Conservation (phyloP, 2,329 filamentous ascomycete species). For the Claviceps sp. region DNA sequence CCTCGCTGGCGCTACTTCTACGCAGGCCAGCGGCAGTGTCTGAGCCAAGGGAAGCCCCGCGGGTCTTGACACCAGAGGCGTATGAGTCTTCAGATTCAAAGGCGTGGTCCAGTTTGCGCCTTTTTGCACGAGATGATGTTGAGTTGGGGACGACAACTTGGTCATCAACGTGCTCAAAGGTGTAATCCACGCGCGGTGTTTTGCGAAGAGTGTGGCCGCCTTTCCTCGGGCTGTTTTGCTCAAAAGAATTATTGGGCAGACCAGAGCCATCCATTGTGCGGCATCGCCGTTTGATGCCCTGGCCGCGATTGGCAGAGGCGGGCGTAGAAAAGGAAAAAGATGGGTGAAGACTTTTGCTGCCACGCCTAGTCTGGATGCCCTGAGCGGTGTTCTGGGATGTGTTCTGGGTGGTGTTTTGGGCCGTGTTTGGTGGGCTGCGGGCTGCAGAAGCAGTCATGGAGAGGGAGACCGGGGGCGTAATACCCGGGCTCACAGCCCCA, state of each 20-base stretch:
- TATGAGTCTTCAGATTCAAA: constrained; percentile 22
- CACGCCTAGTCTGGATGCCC: constrained; percentile 12
- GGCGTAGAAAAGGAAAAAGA: constrained; percentile 24
- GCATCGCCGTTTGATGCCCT: constrained; percentile 27
- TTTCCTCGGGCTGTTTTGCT: constrained; percentile 37
- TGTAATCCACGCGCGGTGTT: constrained; percentile 44
- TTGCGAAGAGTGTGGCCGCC: constrained; percentile 46
- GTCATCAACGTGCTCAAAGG: constrained; percentile 37
- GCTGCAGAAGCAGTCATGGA: constrained; percentile 14
- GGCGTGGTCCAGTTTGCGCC: constrained; percentile 22
- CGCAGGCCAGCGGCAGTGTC: constrained; percentile 23
- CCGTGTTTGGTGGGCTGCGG: constrained; percentile 16
- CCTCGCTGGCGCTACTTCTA: constrained; percentile 24
- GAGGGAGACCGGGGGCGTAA: background rate
- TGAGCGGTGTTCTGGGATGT: background rate
- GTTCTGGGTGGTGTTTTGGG: constrained; percentile 10
- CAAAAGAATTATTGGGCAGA: constrained; percentile 27
- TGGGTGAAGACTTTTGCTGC: constrained; percentile 22
- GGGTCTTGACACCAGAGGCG: constrained; percentile 18
- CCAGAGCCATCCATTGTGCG: constrained; percentile 28
- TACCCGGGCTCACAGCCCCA: constrained; percentile 8
- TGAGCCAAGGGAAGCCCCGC: constrained; percentile 22
- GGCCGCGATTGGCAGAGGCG: constrained; percentile 13
- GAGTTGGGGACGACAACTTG: constrained; percentile 26
- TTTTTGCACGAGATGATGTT: constrained; percentile 21